A percentile compares a stretch with the other conserved stretches of the same genome.
Evolutionary conservation across 192 early-diverging fungal species (phyloP).

Genomic region (Coemansia sp.): DNA sequence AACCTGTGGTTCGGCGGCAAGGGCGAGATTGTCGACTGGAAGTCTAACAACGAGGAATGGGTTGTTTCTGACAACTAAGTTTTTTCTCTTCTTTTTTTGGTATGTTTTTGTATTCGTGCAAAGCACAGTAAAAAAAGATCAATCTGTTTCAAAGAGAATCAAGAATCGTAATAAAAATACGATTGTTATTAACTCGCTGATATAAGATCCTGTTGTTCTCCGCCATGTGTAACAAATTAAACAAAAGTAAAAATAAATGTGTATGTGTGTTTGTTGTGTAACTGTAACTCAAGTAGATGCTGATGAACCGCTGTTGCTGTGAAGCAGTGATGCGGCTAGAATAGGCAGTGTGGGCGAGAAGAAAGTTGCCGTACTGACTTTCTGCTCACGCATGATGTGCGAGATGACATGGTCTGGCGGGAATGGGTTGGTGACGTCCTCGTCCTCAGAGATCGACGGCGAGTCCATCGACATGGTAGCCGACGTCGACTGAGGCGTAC

Average conservation of each 20-base stretch:
- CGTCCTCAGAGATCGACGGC: constrained; percentile 39
- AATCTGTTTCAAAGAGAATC: too few relatives aligned
- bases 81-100: neutral
- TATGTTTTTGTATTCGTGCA: neutral
- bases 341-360: constrained; percentile 56
- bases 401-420: constrained; percentile 55
- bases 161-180: too few relatives aligned
- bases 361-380: constrained; percentile 56
- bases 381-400: constrained; percentile 56
- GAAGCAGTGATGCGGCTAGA: constrained; percentile 51
- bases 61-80: constrained; percentile 67
- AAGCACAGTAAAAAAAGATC: neutral
- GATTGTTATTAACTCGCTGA: too few relatives aligned
- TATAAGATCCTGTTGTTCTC: too few relatives aligned
- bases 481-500: constrained; percentile 41
- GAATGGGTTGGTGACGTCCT: constrained; percentile 54
- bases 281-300: neutral
- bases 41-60: constrained; percentile 68
- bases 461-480: constrained; percentile 5
- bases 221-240: neutral
- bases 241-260: neutral
- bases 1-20: constrained; percentile 71
- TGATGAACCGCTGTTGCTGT: constrained; percentile 29
- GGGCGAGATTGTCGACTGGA: constrained; percentile 65
- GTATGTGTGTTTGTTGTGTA: neutral